Evolutionary conservation across 2,329 filamentous ascomycete species (phyloP).

Genomic region (Parastagonospora avenae): DNA sequence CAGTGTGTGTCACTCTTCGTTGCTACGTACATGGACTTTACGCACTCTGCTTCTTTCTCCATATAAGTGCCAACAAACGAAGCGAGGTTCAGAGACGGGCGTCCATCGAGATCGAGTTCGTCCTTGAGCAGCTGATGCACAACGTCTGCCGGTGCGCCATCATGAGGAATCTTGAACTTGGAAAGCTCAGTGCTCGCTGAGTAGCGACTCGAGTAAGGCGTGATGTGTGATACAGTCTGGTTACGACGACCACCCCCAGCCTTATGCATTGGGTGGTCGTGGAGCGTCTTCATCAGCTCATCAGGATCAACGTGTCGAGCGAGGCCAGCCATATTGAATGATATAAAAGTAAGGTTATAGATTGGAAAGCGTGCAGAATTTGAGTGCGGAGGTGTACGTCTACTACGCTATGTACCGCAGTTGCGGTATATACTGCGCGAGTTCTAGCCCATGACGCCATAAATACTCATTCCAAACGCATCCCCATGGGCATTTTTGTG

Average conservation of each 20-base stretch:
- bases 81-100: constrained; percentile 71
- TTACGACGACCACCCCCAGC: constrained; percentile 40
- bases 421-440: neutral
- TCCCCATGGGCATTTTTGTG: neutral
- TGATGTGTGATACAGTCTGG: constrained; percentile 55
- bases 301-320: constrained; percentile 59
- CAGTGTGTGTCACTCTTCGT: too few relatives aligned
- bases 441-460: constrained; percentile 18
- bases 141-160: constrained; percentile 65
- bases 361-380: neutral
- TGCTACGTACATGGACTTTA: too few relatives aligned
- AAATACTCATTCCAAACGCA: constrained; percentile 3
- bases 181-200: constrained; percentile 60
- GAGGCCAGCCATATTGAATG: constrained; percentile 52
- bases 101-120: constrained; percentile 48
- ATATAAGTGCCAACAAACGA: constrained; percentile 74
- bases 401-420: too few relatives aligned
- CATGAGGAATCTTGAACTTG: constrained; percentile 63
- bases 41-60: constrained; percentile 64
- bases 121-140: constrained; percentile 66
- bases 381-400: neutral
- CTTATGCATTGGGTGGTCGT: constrained; percentile 52
- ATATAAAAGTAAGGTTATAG: neutral
- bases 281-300: constrained; percentile 59
- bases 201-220: constrained; percentile 63